Base-by-base conservation (phyloP, 345 rosid species). In the Cardamine occulta region DNA sequence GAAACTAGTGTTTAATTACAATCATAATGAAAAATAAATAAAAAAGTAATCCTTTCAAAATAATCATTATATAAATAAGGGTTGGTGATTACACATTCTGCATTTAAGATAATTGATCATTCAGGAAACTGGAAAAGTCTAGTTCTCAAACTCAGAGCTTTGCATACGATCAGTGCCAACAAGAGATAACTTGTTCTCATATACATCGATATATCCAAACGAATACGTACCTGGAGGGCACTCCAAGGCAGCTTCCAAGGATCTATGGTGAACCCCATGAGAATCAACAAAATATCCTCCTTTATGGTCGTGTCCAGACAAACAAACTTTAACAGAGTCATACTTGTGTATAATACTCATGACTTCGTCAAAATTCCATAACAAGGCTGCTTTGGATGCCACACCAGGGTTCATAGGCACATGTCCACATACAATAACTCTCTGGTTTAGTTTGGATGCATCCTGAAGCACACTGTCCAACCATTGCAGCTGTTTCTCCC, bases 301-400 rank as follows among this genome's bases (percentile, higher is more conserved):
- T 79, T 79, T 70, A 73, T 95, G 98, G 63, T 89, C 91, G 37
- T 95, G 99, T 21, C 99, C 97, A 2, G 96, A 81, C 26, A 92
- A 83, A 88, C 98, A 95, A 23, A 84, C 87, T 82, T 89, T 90
- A 70, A 92, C 99, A 40, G 88, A 87, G 18, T 80, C 56, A 66
- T 90, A 88, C 53, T 61, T 81, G 72, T 92, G 91, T 56, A 95
- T 85, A 66, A 89, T 73, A 49, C 70, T 82, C 97, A 95, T 86
- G 56, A 92, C 99, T 75, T 92, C 85, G 34, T 90, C 84, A 35
- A 77, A 90, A 74, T 95, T 92, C 99, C 99, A 95, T 8, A 95
- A 75, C 79, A 95, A 85, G 2, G 99, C 89, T 61, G 73, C 87
- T 45, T 13, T 70, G 26, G 70, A 68, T 40, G 93, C 75, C 24